Evolutionary conservation across 2,329 filamentous ascomycete species (phyloP).

Genomic region (Pestalotiopsis sp.): DNA sequence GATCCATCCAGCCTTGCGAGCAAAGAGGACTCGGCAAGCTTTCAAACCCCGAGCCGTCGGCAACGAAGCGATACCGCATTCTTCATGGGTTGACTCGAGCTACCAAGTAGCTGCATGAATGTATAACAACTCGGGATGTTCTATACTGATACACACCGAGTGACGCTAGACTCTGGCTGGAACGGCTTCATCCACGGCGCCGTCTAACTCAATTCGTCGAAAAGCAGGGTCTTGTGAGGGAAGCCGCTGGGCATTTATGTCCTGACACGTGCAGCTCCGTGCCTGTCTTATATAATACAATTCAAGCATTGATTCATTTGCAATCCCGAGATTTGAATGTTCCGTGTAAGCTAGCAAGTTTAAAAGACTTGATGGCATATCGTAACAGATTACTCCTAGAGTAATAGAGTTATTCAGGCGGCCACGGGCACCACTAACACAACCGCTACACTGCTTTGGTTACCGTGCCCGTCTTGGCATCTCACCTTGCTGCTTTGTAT

Average conservation of each 20-base stretch:
- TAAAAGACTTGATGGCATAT: neutral
- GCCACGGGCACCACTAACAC: neutral
- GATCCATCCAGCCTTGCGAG: neutral
- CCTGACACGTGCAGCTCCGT: neutral
- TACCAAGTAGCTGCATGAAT: neutral
- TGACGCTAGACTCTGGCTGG: neutral
- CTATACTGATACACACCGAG: neutral
- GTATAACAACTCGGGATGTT: neutral
- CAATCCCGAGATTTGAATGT: too few species aligned
- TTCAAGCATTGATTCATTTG: too few species aligned
- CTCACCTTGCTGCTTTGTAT: neutral
- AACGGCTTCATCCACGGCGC: neutral
- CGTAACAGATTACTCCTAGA: neutral
- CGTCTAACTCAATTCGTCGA: neutral
- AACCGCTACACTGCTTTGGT: neutral
- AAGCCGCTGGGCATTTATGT: neutral
- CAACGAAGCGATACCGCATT: neutral
- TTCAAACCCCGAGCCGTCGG: neutral
- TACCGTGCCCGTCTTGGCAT: neutral
- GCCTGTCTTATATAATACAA: too few species aligned
- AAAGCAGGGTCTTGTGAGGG: neutral
- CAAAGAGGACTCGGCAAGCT: neutral
- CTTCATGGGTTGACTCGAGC: neutral
- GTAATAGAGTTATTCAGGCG: neutral
- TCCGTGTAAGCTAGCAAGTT: neutral